Evolutionary conservation across 768 basidiomycete species (phyloP).

Genomic region (Pisolithus tinctorius): DNA sequence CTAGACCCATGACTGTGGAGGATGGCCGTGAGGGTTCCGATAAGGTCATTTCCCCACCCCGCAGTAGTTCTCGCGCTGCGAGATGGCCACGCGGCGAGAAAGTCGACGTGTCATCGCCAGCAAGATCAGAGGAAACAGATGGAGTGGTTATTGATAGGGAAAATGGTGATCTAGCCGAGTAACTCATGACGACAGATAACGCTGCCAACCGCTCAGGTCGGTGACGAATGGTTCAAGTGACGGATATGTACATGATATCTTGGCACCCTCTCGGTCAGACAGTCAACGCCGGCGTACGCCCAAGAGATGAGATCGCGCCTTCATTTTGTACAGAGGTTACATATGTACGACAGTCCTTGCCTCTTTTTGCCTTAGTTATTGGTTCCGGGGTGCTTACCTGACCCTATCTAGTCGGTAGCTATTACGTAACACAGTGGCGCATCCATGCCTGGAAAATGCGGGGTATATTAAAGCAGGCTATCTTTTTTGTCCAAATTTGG

Average conservation of each 20-base stretch:
- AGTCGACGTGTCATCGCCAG: constrained; percentile 1
- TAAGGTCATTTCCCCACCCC: constrained; percentile 16
- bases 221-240: neutral
- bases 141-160: neutral
- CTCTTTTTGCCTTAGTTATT: no score
- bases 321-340: no score
- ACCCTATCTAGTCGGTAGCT: no score
- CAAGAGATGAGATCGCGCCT: neutral
- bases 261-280: neutral
- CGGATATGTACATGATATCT: neutral
- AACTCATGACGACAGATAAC: neutral
- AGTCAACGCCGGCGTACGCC: no score
- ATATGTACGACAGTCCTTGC: no score
- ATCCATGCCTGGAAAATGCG: neutral
- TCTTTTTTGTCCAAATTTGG: neutral
- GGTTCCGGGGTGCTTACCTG: no score
- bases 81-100: constrained; percentile 2
- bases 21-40: constrained; percentile 12
- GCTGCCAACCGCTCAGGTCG: neutral
- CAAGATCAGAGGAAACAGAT: neutral
- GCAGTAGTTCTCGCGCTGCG: constrained; percentile 14
- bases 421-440: neutral
- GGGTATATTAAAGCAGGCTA: neutral
- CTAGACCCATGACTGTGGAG: constrained; percentile 9
- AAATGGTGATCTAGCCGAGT: neutral